A percentile compares a stretch with the other conserved stretches of the same genome.
Conservation (phyloP, 805 yeast genomes). For the Wickerhamomyces pijperi region DNA sequence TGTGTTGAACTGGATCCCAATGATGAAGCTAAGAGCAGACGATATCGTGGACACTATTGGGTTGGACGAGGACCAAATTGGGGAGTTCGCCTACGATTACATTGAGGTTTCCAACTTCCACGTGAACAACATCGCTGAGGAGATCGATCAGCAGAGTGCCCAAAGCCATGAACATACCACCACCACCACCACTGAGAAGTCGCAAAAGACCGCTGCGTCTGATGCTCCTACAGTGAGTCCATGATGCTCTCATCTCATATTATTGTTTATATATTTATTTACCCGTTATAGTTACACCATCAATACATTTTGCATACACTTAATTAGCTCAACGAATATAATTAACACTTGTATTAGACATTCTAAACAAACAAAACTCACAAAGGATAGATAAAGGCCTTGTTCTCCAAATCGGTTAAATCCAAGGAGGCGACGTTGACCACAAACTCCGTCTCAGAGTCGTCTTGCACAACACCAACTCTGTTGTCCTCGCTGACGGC, state of each 20-base stretch:
- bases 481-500: slow-evolving; percentile 9
- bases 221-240: too few species aligned
- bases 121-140: background rate
- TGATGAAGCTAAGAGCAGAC: slow-evolving; percentile 65
- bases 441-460: slow-evolving; percentile 23
- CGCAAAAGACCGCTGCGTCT: background rate
- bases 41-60: slow-evolving; percentile 85
- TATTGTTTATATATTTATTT: background rate
- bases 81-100: slow-evolving; percentile 97
- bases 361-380: background rate
- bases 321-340: too few species aligned
- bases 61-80: slow-evolving; percentile 93
- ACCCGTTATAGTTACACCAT: background rate
- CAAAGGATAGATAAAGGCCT: slow-evolving; percentile 38
- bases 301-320: background rate
- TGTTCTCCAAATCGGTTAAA: slow-evolving; percentile 40
- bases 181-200: background rate
- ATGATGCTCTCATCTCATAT: too few species aligned
- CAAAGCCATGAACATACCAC: background rate
- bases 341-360: too few species aligned
- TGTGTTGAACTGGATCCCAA: slow-evolving; percentile 69
- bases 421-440: slow-evolving; percentile 33
- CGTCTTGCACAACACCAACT: slow-evolving; percentile 22
- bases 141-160: background rate
- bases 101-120: slow-evolving; percentile 52